Percentiles rank a stretch among this genome's conserved stretches.
Evolutionary conservation across 805 yeast genomes (phyloP).

Genomic region (Ogataea philodendri): DNA sequence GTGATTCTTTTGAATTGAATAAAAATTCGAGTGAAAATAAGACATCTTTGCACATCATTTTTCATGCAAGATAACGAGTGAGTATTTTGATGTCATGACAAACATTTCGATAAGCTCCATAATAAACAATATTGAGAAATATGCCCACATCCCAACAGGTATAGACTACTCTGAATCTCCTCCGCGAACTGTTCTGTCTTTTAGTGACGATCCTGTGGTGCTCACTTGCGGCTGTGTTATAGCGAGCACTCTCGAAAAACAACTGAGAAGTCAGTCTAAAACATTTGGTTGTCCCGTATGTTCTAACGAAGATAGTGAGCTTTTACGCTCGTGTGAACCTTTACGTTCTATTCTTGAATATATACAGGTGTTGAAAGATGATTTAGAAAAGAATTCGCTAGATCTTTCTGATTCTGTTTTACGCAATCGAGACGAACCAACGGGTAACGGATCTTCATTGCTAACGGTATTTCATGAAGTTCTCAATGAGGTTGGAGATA

Average conservation of each 20-base stretch:
- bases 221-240: slow-evolving; percentile 43
- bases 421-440: slow-evolving; percentile 6
- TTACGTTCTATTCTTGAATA: slow-evolving; percentile 30
- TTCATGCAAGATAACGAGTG: too few species aligned
- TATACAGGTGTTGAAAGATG: slow-evolving; percentile 9
- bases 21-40: not conserved
- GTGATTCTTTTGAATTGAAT: too few species aligned
- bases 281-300: slow-evolving; percentile 38
- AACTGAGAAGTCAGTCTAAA: slow-evolving; percentile 22
- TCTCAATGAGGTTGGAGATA: slow-evolving; percentile 28
- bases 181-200: slow-evolving; percentile 19
- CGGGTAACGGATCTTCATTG: too few species aligned
- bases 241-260: slow-evolving; percentile 32
- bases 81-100: too few species aligned
- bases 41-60: not conserved
- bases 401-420: too few species aligned
- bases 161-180: slow-evolving; percentile 25
- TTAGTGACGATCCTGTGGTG: slow-evolving; percentile 32
- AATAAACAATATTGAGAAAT: slow-evolving; percentile 20
- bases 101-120: slow-evolving; percentile 6
- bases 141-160: slow-evolving; percentile 23
- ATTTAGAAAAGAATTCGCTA: not conserved
- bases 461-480: slow-evolving; percentile 38
- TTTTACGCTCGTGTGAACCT: slow-evolving; percentile 36
- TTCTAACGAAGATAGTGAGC: slow-evolving; percentile 16